Evolutionary conservation across 192 early-diverging fungal genomes (phyloP), one percentile per base, ranked within the genome.

Genomic region (Mycoemilia scoparia): DNA sequence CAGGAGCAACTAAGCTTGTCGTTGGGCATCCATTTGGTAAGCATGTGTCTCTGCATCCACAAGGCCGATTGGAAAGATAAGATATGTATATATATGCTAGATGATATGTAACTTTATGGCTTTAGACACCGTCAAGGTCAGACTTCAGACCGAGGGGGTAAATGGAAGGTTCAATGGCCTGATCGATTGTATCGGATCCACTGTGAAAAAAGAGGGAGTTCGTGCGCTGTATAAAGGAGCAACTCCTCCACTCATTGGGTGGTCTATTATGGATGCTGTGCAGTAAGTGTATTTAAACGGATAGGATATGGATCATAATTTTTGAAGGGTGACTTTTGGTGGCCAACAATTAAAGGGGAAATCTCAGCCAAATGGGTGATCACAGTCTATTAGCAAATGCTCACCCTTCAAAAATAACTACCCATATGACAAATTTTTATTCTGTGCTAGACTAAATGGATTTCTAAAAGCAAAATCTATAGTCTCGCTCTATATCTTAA

Each of bases 221-320:
- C 61, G 73, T 4, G 87, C 81, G 6, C 63, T 95, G 4, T 95
- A 95, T 64, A 87, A 87, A 49, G 89, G 90, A 27, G 84, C 87
- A 9, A 87, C 83, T 14, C 84, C 85, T 7, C 89, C 89, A 12
- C 51, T 95, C 29, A 45, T 95, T 31, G 89, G 89, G 8, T 95
- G 86, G 85, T 73, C 76, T 2, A 60, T 82, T 32, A 87, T 90
- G 84, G 85, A 90, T 33, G 55, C 66, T 5, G 57, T 64, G 17
- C 60, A 64, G 40, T n/a, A n/a, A n/a, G n/a, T n/a, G n/a, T n/a
- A n/a, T n/a, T n/a, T n/a, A n/a, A n/a, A n/a, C 23, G n/a, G n/a
- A n/a, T n/a, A n/a, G n/a, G n/a, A n/a, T n/a, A n/a, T n/a, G n/a
- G n/a, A n/a, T n/a, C n/a, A n/a, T n/a, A n/a, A n/a, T n/a, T n/a